A percentile compares a stretch with the other conserved stretches of the same genome.
Evolutionary conservation across 805 yeast species (phyloP).

Genomic region (Saccharomycopsis schoenii): DNA sequence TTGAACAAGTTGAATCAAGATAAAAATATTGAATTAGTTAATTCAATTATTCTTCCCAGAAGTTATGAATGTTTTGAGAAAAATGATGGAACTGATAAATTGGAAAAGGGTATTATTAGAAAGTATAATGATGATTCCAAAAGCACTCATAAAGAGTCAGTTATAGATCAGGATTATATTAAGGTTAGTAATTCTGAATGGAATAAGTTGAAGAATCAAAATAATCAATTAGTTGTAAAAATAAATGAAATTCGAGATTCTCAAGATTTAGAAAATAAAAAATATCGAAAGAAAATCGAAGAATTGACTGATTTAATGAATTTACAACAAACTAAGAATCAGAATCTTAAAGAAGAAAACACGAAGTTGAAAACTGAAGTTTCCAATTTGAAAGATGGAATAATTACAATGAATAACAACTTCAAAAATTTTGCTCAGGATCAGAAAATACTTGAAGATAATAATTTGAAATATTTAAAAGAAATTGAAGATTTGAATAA

Average conservation of each 20-base stretch:
- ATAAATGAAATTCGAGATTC: conserved; percentile 16
- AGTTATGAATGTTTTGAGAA: conserved; percentile 2
- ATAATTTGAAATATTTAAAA: neutral
- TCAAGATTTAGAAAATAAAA: neutral
- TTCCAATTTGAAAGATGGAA: neutral
- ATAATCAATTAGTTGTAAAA: conserved; percentile 20
- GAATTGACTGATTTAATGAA: neutral
- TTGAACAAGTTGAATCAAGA: neutral
- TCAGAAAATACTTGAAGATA: neutral
- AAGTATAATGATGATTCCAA: neutral
- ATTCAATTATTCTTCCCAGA: conserved; percentile 13
- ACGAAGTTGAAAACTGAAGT: conserved; percentile 12
- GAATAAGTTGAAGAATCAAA: conserved; percentile 18
- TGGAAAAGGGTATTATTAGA: neutral
- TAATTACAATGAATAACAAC: neutral
- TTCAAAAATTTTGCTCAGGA: neutral
- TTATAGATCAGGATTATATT: neutral
- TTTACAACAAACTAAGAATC: conserved; percentile 11
- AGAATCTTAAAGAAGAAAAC: conserved; percentile 12
- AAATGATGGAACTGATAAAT: neutral
- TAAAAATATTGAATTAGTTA: conserved; percentile 17
- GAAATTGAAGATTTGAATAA: neutral
- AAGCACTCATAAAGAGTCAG: neutral
- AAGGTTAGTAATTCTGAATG: conserved; percentile 12
- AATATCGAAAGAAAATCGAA: conserved; percentile 1